A percentile compares a stretch with the other conserved stretches of the same genome.
Evolutionary conservation across 768 basidiomycete species (phyloP).

Genomic region (Ephemerocybe angulata): DNA sequence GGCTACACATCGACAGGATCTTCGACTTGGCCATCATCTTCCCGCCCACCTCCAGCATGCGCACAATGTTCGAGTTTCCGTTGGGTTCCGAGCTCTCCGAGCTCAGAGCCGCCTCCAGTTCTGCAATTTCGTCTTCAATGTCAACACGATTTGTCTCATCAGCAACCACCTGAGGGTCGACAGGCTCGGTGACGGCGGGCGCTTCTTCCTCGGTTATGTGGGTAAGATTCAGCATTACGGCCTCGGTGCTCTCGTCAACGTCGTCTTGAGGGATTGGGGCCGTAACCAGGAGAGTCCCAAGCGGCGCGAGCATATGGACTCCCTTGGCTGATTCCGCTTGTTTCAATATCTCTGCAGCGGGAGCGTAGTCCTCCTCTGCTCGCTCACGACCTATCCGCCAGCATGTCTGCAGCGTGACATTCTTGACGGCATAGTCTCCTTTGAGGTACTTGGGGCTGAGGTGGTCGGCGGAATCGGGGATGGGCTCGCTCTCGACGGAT

Average conservation of each 20-base stretch:
- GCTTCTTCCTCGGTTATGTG: neutral
- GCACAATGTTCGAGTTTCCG: neutral
- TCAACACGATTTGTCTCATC: neutral
- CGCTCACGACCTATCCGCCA: constrained; percentile 23
- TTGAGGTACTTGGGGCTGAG: constrained; percentile 24
- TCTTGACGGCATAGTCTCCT: constrained; percentile 21
- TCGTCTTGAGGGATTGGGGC: neutral
- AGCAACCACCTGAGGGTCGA: neutral
- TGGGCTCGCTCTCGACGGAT: constrained; percentile 10
- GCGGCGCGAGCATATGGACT: neutral
- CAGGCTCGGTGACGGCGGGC: neutral
- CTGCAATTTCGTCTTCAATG: neutral
- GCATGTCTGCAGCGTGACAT: constrained; percentile 24
- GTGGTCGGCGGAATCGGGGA: constrained; percentile 26
- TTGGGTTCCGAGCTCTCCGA: neutral
- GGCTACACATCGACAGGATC: neutral
- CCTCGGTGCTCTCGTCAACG: neutral
- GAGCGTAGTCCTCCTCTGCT: neutral
- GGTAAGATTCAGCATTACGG: neutral
- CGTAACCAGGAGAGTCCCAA: neutral
- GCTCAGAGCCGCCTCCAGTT: neutral
- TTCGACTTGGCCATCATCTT: neutral
- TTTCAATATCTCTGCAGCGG: neutral
- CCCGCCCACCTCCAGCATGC: neutral
- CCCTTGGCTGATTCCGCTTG: neutral